These are phyloP conservation scores for Plectranthus barbatus DNA, from an alignment of 257 asterid species.

Conservation along the genomic window DNA sequence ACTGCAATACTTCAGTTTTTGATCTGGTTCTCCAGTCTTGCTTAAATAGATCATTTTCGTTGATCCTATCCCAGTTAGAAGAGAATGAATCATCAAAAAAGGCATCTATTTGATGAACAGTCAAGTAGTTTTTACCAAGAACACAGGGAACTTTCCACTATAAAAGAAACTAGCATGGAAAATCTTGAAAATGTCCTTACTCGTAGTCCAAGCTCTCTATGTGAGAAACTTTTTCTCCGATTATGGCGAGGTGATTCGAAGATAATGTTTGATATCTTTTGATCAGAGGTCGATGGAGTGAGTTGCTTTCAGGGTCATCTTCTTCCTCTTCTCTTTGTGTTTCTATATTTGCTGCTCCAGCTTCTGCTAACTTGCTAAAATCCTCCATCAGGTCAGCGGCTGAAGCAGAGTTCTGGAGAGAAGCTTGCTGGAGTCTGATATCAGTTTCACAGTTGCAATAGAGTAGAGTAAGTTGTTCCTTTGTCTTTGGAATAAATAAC, in stretches of 20 bases:
- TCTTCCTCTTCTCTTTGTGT: conserved; percentile 28
- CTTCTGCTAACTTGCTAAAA: conserved; percentile 18
- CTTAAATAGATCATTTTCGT: conserved; percentile 88
- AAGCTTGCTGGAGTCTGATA: conserved; percentile 15
- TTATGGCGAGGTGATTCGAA: conserved; percentile 52
- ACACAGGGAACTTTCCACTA: background rate
- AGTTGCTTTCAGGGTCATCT: conserved; percentile 59
- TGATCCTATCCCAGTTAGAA: conserved; percentile 42
- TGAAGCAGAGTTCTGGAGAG: conserved; percentile 12
- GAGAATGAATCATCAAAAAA: background rate
- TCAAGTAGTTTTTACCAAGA: background rate
- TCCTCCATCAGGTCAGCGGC: conserved; percentile 33
- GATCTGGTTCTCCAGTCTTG: conserved; percentile 96
- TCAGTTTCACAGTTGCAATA: conserved; percentile 9
- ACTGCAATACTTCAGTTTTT: conserved; percentile 58
- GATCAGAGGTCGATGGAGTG: conserved; percentile 57
- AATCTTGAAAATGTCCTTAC: conserved; percentile 34
- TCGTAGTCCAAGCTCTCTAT: conserved; percentile 93
- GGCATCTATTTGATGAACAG: background rate
- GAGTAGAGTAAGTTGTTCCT: conserved; percentile 21
- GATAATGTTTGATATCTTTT: conserved; percentile 51
- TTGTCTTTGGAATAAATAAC: conserved; percentile 24
- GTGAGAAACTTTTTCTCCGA: conserved; percentile 80
- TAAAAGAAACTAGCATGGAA: background rate
- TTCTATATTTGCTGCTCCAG: conserved; percentile 25